phyloP scores from a whole-genome alignment of 768 basidiomycete genomes.

The Kondoa malvinella region DNA sequence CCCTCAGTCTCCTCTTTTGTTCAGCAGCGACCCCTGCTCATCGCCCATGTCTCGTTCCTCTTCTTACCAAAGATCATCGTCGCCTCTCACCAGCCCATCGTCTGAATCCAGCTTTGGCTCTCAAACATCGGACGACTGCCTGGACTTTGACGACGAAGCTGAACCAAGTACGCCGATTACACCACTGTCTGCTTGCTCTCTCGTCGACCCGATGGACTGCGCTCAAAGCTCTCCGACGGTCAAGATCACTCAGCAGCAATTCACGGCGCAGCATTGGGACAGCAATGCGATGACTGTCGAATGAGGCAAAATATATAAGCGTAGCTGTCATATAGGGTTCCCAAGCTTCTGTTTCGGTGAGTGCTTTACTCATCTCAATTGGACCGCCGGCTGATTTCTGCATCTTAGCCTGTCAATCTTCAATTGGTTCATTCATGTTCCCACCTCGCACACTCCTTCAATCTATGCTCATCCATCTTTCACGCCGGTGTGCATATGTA shows the following conservation, averaged over 20 bases:
- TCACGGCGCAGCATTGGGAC: neutral
- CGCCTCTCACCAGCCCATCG: conserved; percentile 11
- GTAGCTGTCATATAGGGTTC: neutral
- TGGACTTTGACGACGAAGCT: conserved; percentile 14
- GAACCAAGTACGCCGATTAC: conserved; percentile 22
- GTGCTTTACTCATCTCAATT: neutral
- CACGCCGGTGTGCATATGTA: too few relatives aligned
- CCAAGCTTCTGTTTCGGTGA: neutral
- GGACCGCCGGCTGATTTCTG: neutral
- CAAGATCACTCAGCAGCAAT: conserved; percentile 3
- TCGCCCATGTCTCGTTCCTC: conserved; percentile 4
- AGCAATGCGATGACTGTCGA: neutral
- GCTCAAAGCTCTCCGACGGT: neutral
- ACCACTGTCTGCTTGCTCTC: conserved; percentile 14
- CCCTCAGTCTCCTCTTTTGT: conserved; percentile 11
- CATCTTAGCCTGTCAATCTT: neutral
- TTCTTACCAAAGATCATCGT: conserved; percentile 10
- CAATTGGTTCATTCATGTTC: neutral
- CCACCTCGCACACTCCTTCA: neutral
- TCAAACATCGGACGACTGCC: neutral
- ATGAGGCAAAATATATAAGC: neutral
- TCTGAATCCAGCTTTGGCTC: conserved; percentile 5
- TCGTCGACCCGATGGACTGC: conserved; percentile 29
- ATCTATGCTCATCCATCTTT: neutral
- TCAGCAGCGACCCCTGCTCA: conserved; percentile 13